A percentile compares a stretch with the other conserved stretches of the same genome.
phyloP scores from a whole-genome alignment of 495 filamentous ascomycete species.

The Hyaloscypha hepaticicola region DNA sequence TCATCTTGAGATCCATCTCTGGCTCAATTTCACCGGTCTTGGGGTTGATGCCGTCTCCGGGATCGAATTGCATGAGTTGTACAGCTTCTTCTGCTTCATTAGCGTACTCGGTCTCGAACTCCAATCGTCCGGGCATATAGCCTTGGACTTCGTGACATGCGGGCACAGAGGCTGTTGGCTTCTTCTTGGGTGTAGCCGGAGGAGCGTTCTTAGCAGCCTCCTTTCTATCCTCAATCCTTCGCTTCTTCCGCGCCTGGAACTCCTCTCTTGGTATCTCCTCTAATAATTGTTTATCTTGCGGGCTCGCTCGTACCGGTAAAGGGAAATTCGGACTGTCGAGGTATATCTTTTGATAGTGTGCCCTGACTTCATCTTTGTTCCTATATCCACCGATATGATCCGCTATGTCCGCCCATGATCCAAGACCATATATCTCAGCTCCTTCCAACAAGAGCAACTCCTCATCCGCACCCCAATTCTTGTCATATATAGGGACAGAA shows the following conservation, averaged over 20 bases:
- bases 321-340: constrained; percentile 81
- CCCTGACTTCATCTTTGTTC: constrained; percentile 88
- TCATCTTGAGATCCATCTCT: constrained; percentile 96
- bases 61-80: constrained; percentile 96
- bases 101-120: constrained; percentile 96
- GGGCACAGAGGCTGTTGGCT: constrained; percentile 90
- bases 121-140: constrained; percentile 96
- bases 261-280: constrained; percentile 82
- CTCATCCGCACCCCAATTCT: constrained; percentile 96
- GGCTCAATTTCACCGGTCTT: constrained; percentile 81
- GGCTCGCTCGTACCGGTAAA: constrained; percentile 78
- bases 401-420: constrained; percentile 96
- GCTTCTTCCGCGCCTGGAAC: constrained; percentile 92
- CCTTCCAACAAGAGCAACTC: constrained; percentile 91
- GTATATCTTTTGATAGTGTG: constrained; percentile 90
- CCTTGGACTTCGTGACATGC: constrained; percentile 97
- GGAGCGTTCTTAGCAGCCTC: constrained; percentile 83
- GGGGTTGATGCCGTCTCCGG: constrained; percentile 85
- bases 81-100: constrained; percentile 99
- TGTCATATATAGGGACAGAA: constrained; percentile 91
- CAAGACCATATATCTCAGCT: constrained; percentile 94
- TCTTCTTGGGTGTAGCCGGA: constrained; percentile 85
- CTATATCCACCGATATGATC: constrained; percentile 97
- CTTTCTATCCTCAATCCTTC: constrained; percentile 88
- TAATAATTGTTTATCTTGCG: constrained; percentile 71